Percentiles rank a stretch among this genome's conserved stretches.
These are phyloP conservation scores for Kokia cookei DNA, from an alignment of 441 rosid genomes.

Conservation along the genomic window DNA sequence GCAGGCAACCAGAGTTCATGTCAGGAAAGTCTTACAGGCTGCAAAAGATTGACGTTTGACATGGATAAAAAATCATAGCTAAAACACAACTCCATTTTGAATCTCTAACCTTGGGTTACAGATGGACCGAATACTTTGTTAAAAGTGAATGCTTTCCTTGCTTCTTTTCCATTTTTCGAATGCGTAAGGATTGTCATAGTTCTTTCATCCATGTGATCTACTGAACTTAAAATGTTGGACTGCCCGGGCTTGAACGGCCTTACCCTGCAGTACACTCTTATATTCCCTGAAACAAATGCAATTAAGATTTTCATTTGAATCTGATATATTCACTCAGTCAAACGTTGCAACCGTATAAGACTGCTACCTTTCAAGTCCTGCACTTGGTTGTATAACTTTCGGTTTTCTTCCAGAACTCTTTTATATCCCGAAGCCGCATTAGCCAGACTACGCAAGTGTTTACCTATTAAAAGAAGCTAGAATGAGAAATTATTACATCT, in stretches of 20 bases:
- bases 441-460: constrained; percentile 41
- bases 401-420: constrained; percentile 67
- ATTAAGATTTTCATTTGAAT: background rate
- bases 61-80: background rate
- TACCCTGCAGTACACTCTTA: constrained; percentile 71
- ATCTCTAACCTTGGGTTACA: constrained; percentile 52
- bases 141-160: constrained; percentile 49
- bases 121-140: constrained; percentile 60
- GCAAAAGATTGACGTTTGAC: background rate
- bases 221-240: constrained; percentile 23
- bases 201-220: constrained; percentile 50
- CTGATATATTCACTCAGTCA: background rate
- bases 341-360: background rate
- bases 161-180: constrained; percentile 57
- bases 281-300: constrained; percentile 43
- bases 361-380: constrained; percentile 63
- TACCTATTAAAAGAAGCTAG: constrained; percentile 39
- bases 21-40: constrained; percentile 1
- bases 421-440: constrained; percentile 62
- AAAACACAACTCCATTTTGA: background rate
- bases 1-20: constrained; percentile 14
- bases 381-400: constrained; percentile 61
- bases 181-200: constrained; percentile 37
- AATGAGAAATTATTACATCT: constrained; percentile 17
- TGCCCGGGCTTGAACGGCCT: constrained; percentile 51